These are phyloP conservation scores for Zelopaecilomyces penicillatus DNA, from an alignment of 2,329 filamentous ascomycete species.

Conservation along the genomic window DNA sequence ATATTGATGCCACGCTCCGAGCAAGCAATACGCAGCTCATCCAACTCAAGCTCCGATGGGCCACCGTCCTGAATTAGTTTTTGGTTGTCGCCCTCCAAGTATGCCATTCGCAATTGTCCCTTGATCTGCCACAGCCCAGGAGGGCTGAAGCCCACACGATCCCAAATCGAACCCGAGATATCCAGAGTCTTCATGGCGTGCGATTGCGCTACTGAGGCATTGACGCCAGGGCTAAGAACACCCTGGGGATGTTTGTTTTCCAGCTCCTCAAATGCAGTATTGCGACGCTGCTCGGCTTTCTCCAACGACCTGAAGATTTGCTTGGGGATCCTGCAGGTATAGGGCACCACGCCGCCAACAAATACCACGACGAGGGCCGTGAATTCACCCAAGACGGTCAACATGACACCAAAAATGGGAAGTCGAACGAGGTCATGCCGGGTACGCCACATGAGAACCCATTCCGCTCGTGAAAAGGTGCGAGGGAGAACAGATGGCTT, in stretches of 20 bases:
- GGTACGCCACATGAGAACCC: slow-evolving; percentile 61
- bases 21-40: slow-evolving; percentile 63
- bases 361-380: slow-evolving; percentile 71
- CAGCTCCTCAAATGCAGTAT: slow-evolving; percentile 38
- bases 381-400: slow-evolving; percentile 77
- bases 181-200: slow-evolving; percentile 37
- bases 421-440: slow-evolving; percentile 67
- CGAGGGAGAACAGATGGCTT: slow-evolving; percentile 24
- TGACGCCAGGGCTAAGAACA: slow-evolving; percentile 24
- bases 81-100: slow-evolving; percentile 62
- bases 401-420: slow-evolving; percentile 66
- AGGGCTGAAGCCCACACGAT: slow-evolving; percentile 39
- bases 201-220: slow-evolving; percentile 19
- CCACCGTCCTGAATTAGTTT: slow-evolving; percentile 59
- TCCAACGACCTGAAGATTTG: slow-evolving; percentile 56
- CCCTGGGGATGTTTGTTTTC: slow-evolving; percentile 25
- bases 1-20: slow-evolving; percentile 59
- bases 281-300: slow-evolving; percentile 45
- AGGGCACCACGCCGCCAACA: slow-evolving; percentile 63
- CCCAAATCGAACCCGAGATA: slow-evolving; percentile 41
- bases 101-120: slow-evolving; percentile 47
- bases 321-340: slow-evolving; percentile 71
- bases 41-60: slow-evolving; percentile 41
- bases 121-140: slow-evolving; percentile 44
- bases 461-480: slow-evolving; percentile 52